Evolutionary conservation across 2,329 filamentous ascomycete species (phyloP), one percentile per base, ranked within the genome.

Genomic region (Fusarium albosuccineum): DNA sequence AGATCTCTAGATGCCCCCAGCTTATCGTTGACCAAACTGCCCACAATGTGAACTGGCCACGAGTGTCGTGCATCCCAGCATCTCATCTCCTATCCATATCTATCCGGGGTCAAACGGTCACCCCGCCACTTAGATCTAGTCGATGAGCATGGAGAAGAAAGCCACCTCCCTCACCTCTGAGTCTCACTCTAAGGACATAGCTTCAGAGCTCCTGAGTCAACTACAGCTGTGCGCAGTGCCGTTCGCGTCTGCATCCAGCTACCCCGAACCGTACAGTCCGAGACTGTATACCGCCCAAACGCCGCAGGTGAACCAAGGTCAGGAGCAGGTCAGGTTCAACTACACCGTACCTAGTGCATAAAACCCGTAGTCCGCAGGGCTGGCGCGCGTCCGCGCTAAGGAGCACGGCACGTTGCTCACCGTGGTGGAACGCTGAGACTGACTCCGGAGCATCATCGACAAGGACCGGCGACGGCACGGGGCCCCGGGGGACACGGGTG

Each of bases 371-470:
- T 50, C 55, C 30, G 49, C 57, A 67, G 56, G 57, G 54, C 49
- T 57, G 44, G 39, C 33, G 37, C n/a, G 22, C 41, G 57, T 46
- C 46, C 9, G 40, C 51, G 42, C 41, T 40, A 49, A 61, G 49
- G 61, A 37, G 49, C 49, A 56, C 37, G 33, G 49, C 46, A 59
- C 55, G 41, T 22, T 22, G 22, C 57, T 71, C 68, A 70, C 66
- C 68, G 53, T 50, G 51, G 42, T 65, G 60, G 54, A 46, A 62
- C 63, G 40, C 53, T 49, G 27, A 48, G 42, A 53, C 46, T 42
- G 33, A 13, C 33, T 9, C 33, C 33, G 33, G 33, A 34, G 33
- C 17, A 22, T 6, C 16, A 16, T 14, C 3, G 29, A 34, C 22
- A 22, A 22, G 22, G 22, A 22, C 22, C 22, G 22, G 22, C 22